Conservation (phyloP, 164 flowering plant species). For the Umbilicus rupestris region DNA sequence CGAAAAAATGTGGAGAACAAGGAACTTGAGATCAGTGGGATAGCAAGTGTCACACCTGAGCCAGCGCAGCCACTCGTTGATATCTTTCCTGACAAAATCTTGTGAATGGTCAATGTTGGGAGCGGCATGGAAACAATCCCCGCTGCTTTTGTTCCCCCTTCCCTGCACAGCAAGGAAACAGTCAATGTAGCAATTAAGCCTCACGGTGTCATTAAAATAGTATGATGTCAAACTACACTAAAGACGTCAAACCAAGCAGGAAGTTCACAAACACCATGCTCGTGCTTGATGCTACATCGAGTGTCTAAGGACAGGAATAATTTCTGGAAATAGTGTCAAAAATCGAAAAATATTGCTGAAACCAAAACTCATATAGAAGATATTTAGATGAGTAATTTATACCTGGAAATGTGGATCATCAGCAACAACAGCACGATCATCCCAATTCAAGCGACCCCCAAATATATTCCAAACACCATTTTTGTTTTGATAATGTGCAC, state of each 20-base stretch:
- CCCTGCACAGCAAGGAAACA: conserved; percentile 43
- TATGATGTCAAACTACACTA: too few species aligned
- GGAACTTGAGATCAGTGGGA: too few species aligned
- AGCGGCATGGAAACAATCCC: conserved; percentile 97
- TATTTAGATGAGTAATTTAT: background rate
- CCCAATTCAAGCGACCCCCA: conserved; percentile 95
- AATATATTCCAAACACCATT: conserved; percentile 98
- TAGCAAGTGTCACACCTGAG: conserved; percentile 46
- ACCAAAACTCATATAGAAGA: too few species aligned
- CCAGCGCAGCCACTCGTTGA: conserved; percentile 91
- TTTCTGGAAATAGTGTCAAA: too few species aligned
- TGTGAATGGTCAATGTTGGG: conserved; percentile 99
- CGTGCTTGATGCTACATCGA: background rate
- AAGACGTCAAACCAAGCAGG: background rate
- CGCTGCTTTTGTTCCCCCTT: conserved; percentile 94
- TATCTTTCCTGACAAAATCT: conserved; percentile 88
- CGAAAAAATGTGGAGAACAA: background rate
- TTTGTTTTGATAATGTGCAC: conserved; percentile 71
- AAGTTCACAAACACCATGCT: background rate
- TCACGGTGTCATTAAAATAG: background rate
- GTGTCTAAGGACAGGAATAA: background rate
- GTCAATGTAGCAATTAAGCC: background rate
- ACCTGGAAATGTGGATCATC: conserved; percentile 99
- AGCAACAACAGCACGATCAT: conserved; percentile 85
- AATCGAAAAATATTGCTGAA: too few species aligned